Evolutionary conservation across 164 flowering plant genomes (phyloP).

Genomic region (Kalanchoe fedtschenkoi): DNA sequence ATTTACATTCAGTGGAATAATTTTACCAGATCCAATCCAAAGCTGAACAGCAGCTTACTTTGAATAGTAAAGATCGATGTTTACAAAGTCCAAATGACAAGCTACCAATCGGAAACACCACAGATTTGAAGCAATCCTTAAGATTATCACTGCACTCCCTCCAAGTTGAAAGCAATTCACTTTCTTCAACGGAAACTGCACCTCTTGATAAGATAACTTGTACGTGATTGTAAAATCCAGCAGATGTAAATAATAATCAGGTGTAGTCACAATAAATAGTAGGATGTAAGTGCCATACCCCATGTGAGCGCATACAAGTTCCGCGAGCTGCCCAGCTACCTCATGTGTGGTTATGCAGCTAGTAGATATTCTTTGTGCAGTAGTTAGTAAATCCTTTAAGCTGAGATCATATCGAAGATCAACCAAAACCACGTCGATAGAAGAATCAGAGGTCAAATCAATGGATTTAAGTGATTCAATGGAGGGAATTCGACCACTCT

Average conservation of each 20-base stretch:
- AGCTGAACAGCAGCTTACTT: slow-evolving; percentile 30
- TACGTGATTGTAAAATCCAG: slow-evolving; percentile 13
- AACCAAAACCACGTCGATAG: slow-evolving; percentile 65
- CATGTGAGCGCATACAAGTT: slow-evolving; percentile 70
- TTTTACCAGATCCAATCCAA: too few relatives aligned
- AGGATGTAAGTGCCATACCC: slow-evolving; percentile 49
- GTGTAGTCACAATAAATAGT: neutral
- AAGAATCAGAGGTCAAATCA: slow-evolving; percentile 38
- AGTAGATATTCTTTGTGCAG: slow-evolving; percentile 41
- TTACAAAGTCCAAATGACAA: slow-evolving; percentile 80
- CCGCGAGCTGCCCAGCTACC: slow-evolving; percentile 82
- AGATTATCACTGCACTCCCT: slow-evolving; percentile 54
- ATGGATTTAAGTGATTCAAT: slow-evolving; percentile 59
- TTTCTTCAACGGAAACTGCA: slow-evolving; percentile 57
- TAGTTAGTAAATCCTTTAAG: slow-evolving; percentile 60
- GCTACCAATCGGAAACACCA: slow-evolving; percentile 81
- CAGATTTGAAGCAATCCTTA: slow-evolving; percentile 71
- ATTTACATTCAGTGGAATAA: too few relatives aligned
- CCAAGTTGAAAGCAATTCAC: slow-evolving; percentile 47
- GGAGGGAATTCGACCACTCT: slow-evolving; percentile 81
- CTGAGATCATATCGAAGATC: slow-evolving; percentile 66
- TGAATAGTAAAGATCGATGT: slow-evolving; percentile 85
- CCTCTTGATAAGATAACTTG: slow-evolving; percentile 49
- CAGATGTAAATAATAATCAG: neutral
- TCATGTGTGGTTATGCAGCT: slow-evolving; percentile 59